phyloP scores from a whole-genome alignment of 2,329 filamentous ascomycete genomes.

The Aspergillus ochraceus region DNA sequence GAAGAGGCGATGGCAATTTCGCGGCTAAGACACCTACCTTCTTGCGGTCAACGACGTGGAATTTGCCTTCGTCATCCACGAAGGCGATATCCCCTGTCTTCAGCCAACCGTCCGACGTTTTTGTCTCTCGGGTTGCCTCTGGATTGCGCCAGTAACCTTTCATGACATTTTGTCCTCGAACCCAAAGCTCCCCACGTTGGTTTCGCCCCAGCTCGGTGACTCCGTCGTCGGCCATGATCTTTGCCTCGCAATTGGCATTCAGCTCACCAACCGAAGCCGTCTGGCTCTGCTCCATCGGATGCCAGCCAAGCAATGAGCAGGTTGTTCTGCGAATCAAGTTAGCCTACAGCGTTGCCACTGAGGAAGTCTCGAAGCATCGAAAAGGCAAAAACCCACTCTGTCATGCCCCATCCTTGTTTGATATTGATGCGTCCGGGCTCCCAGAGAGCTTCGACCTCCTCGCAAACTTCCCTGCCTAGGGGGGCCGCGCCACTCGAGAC shows the following conservation, averaged over 20 bases:
- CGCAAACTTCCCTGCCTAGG: conserved; percentile 52
- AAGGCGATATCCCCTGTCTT: conserved; percentile 71
- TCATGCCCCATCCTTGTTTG: conserved; percentile 86
- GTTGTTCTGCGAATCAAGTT: conserved; percentile 50
- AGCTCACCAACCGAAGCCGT: conserved; percentile 61
- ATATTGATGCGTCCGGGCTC: conserved; percentile 50
- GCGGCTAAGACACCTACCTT: conserved; percentile 51
- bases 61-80: conserved; percentile 54
- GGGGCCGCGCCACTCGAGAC: conserved; percentile 71
- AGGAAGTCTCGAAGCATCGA: neutral
- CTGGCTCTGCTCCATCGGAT: conserved; percentile 50
- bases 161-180: conserved; percentile 71
- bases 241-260: conserved; percentile 67
- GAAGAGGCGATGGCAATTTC: neutral
- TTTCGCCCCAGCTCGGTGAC: conserved; percentile 53
- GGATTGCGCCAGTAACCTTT: conserved; percentile 74
- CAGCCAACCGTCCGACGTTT: conserved; percentile 66
- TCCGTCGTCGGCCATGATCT: conserved; percentile 57
- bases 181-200: conserved; percentile 69
- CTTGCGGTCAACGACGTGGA: conserved; percentile 72
- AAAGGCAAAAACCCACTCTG: conserved; percentile 54
- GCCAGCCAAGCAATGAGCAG: conserved; percentile 67
- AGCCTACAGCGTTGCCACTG: conserved; percentile 6
- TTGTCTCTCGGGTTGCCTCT: conserved; percentile 64
- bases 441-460: conserved; percentile 61